phyloP scores from a whole-genome alignment of 805 yeast genomes.

The Wickerhamiella bombiphila region DNA sequence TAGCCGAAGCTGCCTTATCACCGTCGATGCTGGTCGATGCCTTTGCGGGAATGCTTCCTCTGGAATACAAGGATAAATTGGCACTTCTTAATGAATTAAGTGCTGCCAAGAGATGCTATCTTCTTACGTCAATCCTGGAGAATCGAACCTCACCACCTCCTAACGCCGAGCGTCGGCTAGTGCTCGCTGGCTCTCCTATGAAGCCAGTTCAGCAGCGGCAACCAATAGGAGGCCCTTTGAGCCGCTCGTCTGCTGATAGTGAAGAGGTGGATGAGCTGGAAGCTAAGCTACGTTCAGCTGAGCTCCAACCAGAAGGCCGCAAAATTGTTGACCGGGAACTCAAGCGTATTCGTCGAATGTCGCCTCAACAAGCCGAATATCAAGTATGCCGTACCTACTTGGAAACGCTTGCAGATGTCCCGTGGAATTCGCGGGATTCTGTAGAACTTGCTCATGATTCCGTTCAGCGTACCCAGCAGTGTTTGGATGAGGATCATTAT shows the following conservation, averaged over 20 bases:
- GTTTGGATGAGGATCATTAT: slow-evolving; percentile 61
- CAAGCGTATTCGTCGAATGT: slow-evolving; percentile 26
- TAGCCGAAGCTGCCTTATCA: slow-evolving; percentile 14
- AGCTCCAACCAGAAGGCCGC: slow-evolving; percentile 24
- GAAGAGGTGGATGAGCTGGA: slow-evolving; percentile 23
- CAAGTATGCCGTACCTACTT: slow-evolving; percentile 29
- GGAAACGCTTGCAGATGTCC: slow-evolving; percentile 28
- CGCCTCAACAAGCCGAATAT: slow-evolving; percentile 29
- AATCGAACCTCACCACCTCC: background rate
- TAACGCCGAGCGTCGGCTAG: slow-evolving; percentile 4
- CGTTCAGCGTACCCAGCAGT: slow-evolving; percentile 36
- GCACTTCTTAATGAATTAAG: slow-evolving; percentile 19
- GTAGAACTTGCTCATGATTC: slow-evolving; percentile 23
- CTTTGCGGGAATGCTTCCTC: slow-evolving; percentile 22
- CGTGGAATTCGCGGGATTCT: slow-evolving; percentile 23
- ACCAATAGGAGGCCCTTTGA: background rate
- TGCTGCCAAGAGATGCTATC: slow-evolving; percentile 17
- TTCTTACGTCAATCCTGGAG: slow-evolving; percentile 8
- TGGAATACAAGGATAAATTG: slow-evolving; percentile 20
- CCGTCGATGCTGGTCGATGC: slow-evolving; percentile 25
- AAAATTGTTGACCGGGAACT: slow-evolving; percentile 26
- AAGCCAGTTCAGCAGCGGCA: background rate
- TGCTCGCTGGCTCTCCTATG: background rate
- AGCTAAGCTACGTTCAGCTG: slow-evolving; percentile 17
- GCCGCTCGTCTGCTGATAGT: background rate